Base-by-base conservation (phyloP, 2,329 filamentous ascomycete genomes). In the Fusarium citri region DNA sequence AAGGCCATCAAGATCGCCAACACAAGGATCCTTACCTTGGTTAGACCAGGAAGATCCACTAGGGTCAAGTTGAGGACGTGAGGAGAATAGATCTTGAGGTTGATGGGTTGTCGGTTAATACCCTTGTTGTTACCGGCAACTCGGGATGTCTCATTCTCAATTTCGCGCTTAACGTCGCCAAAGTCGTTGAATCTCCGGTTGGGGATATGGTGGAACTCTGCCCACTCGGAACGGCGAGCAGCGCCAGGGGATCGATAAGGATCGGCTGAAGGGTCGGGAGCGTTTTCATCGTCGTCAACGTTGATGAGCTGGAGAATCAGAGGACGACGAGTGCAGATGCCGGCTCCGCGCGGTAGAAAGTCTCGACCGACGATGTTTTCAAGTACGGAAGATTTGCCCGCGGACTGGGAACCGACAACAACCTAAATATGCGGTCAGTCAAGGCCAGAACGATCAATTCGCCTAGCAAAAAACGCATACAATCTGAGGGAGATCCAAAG, bases 291-390 rank as follows among this genome's bases (percentile, higher is more conserved):
- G 61, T 91, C 89, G 53, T 94, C 92, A 58, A 99, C 91, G 78
- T 99, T 99, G 89, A 99, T 98, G 78, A 99, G 92, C 82, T 99
- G 96, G 64, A 99, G 89, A 76, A 99, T 98, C 76, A 99, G 87
- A 60, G 96, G 96, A 77, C 96, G 89, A 68, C 96, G 89, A 60
- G 96, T 99, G 69, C 98, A 94, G 80, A 99, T 98, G 80, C 96
- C 96, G 79, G 94, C 97, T 77, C 96, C 96, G 80, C 96, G 92
- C 63, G 96, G 96, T 56, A 99, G 86, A 81, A 99, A 99, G 83
- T 99, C 96, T 82, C 95, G 90, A 76, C 96, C 96, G 77, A 99
- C 96, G 74, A 99, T 97, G 82, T 99, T 99, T 84, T 99, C 96
- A 70, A 99, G 91, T 26, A 99, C 96, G 10, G 96, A 98, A 18